phyloP scores from a whole-genome alignment of 1,139 yeast species.

The Geotrichum bryndzae region DNA sequence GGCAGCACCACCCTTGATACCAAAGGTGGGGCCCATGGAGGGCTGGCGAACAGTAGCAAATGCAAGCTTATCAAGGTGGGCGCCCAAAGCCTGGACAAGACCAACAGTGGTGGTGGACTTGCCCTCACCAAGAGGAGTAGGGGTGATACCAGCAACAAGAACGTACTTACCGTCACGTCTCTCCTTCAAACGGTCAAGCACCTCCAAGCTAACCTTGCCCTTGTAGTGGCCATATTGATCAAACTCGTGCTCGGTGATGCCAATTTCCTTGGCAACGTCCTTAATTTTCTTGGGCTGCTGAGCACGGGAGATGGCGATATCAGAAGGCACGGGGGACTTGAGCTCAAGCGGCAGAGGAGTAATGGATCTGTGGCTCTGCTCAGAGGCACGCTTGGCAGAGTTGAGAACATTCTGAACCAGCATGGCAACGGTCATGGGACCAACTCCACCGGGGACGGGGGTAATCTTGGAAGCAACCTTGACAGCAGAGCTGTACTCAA shows the following conservation, averaged over 20 bases:
- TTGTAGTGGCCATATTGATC: constrained; percentile 89
- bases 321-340: constrained; percentile 87
- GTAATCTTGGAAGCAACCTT: constrained; percentile 71
- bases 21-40: constrained; percentile 98
- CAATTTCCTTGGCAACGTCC: constrained; percentile 76
- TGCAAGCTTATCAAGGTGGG: constrained; percentile 78
- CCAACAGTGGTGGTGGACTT: constrained; percentile 97
- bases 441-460: constrained; percentile 99
- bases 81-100: constrained; percentile 96
- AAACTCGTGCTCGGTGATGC: constrained; percentile 71
- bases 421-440: constrained; percentile 99
- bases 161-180: constrained; percentile 81
- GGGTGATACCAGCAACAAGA: constrained; percentile 94
- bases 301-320: constrained; percentile 81
- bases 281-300: constrained; percentile 82
- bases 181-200: constrained; percentile 61
- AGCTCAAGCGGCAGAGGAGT: constrained; percentile 62
- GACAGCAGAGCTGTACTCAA: constrained; percentile 66
- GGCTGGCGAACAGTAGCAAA: constrained; percentile 98
- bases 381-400: constrained; percentile 56
- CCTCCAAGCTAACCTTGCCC: constrained; percentile 77
- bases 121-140: constrained; percentile 98
- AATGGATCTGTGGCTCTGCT: constrained; percentile 31
- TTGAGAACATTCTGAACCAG: constrained; percentile 75
- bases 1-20: constrained; percentile 98